A percentile compares a stretch with the other conserved stretches of the same genome.
Evolutionary conservation across 495 filamentous ascomycete genomes (phyloP).

Genomic region (Glarea lozoyensis): DNA sequence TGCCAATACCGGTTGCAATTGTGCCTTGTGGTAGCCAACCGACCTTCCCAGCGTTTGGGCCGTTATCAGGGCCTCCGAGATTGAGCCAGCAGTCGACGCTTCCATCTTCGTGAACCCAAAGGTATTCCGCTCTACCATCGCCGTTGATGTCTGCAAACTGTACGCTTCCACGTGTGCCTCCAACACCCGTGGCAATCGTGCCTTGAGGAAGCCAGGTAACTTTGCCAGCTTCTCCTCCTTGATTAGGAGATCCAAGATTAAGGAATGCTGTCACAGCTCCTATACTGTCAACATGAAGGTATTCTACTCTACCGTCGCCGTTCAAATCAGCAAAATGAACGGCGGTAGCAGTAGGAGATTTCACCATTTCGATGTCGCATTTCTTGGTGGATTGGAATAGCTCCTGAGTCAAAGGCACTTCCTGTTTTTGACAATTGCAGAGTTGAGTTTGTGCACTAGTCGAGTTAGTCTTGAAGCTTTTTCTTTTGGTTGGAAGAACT

Average conservation of each 20-base stretch:
- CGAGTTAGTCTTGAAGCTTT: not conserved
- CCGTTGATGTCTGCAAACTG: slow-evolving; percentile 3
- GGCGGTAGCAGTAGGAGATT: not conserved
- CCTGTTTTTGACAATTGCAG: not conserved
- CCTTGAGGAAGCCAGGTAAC: slow-evolving; percentile 2
- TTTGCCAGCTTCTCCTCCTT: not conserved
- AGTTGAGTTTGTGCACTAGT: not conserved
- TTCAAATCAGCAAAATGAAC: slow-evolving; percentile 6
- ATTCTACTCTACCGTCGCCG: slow-evolving; percentile 4
- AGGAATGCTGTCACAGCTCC: slow-evolving; percentile 2
- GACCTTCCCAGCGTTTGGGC: slow-evolving; percentile 4
- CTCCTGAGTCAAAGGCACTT: not conserved
- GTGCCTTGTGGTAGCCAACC: not conserved
- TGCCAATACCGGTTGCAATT: slow-evolving; percentile 1
- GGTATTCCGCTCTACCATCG: not conserved
- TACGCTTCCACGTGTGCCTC: not conserved
- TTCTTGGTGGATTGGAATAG: no score
- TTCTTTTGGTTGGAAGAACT: not conserved
- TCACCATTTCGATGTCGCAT: not conserved
- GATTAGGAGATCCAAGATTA: not conserved
- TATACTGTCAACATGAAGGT: not conserved
- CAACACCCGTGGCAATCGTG: slow-evolving; percentile 1
- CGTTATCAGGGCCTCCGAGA: slow-evolving; percentile 3
- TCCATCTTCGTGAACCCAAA: slow-evolving; percentile 6
- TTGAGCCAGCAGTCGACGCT: slow-evolving; percentile 1